A percentile compares a stretch with the other conserved stretches of the same genome.
These are phyloP conservation scores for Penicillium macrosclerotiorum DNA, from an alignment of 495 filamentous ascomycete genomes.

Conservation along the genomic window DNA sequence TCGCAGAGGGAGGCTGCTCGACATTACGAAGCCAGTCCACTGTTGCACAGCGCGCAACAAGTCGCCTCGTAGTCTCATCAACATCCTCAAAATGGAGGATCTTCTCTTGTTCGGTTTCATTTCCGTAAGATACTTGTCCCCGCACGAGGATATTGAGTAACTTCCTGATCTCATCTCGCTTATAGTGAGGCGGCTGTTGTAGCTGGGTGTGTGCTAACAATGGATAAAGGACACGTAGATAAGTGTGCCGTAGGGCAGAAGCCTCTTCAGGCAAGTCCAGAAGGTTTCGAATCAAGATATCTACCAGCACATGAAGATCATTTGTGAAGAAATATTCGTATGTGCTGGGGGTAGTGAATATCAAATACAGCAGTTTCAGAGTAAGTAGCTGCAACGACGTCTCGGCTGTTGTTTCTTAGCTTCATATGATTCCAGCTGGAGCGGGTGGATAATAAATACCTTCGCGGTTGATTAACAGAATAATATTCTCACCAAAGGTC, in stretches of 20 bases:
- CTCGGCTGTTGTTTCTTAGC: conserved; percentile 49
- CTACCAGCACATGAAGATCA: conserved; percentile 88
- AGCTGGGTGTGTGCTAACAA: conserved; percentile 89
- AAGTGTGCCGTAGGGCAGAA: conserved; percentile 85
- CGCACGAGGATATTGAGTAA: conserved; percentile 65
- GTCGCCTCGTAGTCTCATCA: conserved; percentile 82
- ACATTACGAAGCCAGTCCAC: conserved; percentile 74
- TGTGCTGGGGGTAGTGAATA: conserved; percentile 87
- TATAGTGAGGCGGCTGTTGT: conserved; percentile 81
- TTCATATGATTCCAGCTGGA: background rate
- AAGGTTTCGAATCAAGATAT: conserved; percentile 94
- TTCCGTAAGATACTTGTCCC: conserved; percentile 35
- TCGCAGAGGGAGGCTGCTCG: conserved; percentile 16
- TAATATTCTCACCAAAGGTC: conserved; percentile 97
- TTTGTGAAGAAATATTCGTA: conserved; percentile 99
- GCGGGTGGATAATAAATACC: conserved; percentile 41
- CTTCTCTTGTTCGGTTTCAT: conserved; percentile 33
- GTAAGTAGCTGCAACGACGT: conserved; percentile 91
- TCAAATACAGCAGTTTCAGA: conserved; percentile 88
- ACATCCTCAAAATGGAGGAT: conserved; percentile 85
- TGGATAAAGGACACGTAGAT: conserved; percentile 91
- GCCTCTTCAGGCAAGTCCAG: conserved; percentile 86
- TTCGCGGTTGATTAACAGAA: conserved; percentile 92
- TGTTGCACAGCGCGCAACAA: conserved; percentile 76
- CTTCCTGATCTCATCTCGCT: conserved; percentile 77